phyloP scores from a whole-genome alignment of 768 basidiomycete species.

The Psilocybe azurescens region DNA sequence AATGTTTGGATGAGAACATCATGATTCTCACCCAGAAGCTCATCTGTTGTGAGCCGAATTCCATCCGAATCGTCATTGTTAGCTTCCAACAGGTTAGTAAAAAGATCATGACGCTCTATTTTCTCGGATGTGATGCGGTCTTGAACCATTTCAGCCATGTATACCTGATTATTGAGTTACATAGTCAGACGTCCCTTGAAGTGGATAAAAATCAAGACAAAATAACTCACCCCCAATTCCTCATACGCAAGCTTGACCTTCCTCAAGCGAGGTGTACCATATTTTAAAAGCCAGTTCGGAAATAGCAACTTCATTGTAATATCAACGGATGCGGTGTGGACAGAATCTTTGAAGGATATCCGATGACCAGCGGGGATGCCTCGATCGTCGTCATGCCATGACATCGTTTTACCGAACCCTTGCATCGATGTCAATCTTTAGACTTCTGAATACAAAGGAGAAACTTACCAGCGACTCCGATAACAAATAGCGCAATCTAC shows the following conservation, averaged over 20 bases:
- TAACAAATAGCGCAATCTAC: constrained; percentile 12
- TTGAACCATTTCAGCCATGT: too few relatives aligned
- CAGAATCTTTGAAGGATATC: constrained; percentile 48
- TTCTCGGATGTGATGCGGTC: too few relatives aligned
- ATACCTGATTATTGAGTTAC: too few relatives aligned
- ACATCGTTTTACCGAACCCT: constrained; percentile 53
- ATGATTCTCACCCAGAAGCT: too few relatives aligned
- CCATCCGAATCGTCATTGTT: too few relatives aligned
- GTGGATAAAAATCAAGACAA: too few relatives aligned
- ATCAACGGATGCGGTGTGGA: constrained; percentile 41
- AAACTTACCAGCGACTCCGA: constrained; percentile 8
- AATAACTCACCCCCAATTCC: constrained; percentile 41
- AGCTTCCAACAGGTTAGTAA: too few relatives aligned
- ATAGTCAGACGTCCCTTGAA: too few relatives aligned
- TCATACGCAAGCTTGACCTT: constrained; percentile 39
- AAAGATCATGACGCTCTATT: too few relatives aligned
- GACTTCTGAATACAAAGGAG: neutral
- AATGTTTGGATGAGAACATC: too few relatives aligned
- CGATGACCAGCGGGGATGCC: constrained; percentile 42
- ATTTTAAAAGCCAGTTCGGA: constrained; percentile 36
- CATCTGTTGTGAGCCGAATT: too few relatives aligned
- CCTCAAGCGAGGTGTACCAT: constrained; percentile 33
- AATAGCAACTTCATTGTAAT: constrained; percentile 37
- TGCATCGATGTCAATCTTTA: neutral
- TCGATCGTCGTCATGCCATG: constrained; percentile 42